phyloP scores from a whole-genome alignment of 768 basidiomycete genomes.

The Amanita muscaria region DNA sequence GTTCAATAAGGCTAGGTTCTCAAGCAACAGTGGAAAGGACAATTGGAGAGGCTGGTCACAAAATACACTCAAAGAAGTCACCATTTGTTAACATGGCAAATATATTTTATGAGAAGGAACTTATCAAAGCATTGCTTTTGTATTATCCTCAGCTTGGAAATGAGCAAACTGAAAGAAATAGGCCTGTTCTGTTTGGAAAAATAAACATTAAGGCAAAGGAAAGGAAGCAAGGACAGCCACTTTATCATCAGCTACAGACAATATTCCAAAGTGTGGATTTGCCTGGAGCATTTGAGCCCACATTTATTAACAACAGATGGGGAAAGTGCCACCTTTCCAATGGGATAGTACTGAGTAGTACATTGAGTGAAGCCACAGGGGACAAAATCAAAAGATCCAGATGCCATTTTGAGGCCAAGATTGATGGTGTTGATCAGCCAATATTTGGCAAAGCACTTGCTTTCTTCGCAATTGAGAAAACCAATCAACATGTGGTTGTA shows the following conservation, averaged over 20 bases:
- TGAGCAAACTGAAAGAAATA: not conserved
- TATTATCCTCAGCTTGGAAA: slow-evolving; percentile 14
- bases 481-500: not conserved
- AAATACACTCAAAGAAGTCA: slow-evolving; percentile 22
- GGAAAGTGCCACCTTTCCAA: too few relatives aligned
- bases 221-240: not conserved
- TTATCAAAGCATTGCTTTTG: slow-evolving; percentile 14
- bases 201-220: not conserved
- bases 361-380: not conserved
- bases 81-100: slow-evolving; percentile 25
- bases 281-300: too few relatives aligned
- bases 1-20: slow-evolving; percentile 25
- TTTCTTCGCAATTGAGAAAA: not conserved
- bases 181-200: slow-evolving; percentile 1
- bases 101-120: slow-evolving; percentile 18
- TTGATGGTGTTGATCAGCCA: not conserved
- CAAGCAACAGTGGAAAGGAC: slow-evolving; percentile 22
- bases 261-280: too few relatives aligned
- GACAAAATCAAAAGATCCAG: not conserved
- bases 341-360: too few relatives aligned
- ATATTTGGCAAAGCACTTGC: slow-evolving; percentile 3
- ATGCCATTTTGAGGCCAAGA: slow-evolving; percentile 2
- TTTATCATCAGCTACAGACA: too few relatives aligned
- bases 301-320: too few relatives aligned
- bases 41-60: slow-evolving; percentile 20